Conservation (phyloP, 306 rosid species). For the Rosa multiflora region DNA sequence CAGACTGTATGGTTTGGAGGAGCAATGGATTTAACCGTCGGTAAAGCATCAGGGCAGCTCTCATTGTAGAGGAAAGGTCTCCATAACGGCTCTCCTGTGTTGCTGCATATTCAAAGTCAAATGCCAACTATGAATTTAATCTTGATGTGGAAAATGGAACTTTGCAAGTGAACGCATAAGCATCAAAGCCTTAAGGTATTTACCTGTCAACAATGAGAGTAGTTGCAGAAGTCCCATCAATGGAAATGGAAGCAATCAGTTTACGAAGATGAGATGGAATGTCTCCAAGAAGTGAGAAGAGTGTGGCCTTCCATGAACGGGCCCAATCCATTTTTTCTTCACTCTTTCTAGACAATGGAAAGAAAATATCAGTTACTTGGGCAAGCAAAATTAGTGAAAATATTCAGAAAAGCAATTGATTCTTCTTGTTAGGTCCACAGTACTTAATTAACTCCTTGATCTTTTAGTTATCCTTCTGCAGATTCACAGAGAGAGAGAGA, state of each 20-base stretch:
- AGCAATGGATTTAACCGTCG: conserved; percentile 74
- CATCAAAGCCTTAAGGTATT: conserved; percentile 18
- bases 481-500: too few species aligned
- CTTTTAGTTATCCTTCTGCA: not conserved
- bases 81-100: conserved; percentile 70
- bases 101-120: conserved; percentile 47
- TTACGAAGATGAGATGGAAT: conserved; percentile 56
- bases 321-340: conserved; percentile 68
- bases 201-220: conserved; percentile 82
- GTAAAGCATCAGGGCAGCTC: conserved; percentile 75
- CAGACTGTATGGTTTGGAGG: conserved; percentile 94
- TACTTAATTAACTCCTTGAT: not conserved
- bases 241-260: conserved; percentile 61
- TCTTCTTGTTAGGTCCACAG: not conserved
- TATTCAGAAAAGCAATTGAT: not conserved
- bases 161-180: not conserved
- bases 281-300: conserved; percentile 68
- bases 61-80: conserved; percentile 83
- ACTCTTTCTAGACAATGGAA: conserved; percentile 73
- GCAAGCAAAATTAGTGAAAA: not conserved
- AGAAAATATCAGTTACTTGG: conserved; percentile 32
- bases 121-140: conserved; percentile 31
- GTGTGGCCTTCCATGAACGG: conserved; percentile 77
- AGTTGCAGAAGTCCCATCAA: conserved; percentile 97
- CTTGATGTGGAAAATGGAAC: conserved; percentile 10